Evolutionary conservation across 768 basidiomycete species (phyloP).

Genomic region (Tubosaeta sp.): DNA sequence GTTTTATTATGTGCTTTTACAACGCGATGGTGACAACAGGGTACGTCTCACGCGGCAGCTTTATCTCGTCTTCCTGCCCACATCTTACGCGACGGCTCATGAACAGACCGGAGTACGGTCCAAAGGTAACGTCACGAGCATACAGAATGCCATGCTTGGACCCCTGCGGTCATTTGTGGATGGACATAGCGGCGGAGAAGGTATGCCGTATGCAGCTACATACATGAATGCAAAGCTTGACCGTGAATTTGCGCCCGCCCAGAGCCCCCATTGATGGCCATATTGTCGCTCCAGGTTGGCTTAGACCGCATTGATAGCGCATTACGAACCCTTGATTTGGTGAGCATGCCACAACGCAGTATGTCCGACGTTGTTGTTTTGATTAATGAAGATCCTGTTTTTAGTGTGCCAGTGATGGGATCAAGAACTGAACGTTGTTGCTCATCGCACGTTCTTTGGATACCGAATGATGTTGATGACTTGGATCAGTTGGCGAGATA

Average conservation of each 20-base stretch:
- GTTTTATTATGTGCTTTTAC: conserved; percentile 62
- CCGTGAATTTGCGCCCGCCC: conserved; percentile 1
- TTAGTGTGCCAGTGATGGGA: background rate
- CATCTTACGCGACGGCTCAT: background rate
- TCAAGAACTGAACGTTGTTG: background rate
- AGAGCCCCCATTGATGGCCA: conserved; percentile 27
- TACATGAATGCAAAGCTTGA: background rate
- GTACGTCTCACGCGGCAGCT: conserved; percentile 31
- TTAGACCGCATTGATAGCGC: conserved; percentile 47
- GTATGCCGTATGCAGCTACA: conserved; percentile 16
- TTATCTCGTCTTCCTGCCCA: too few relatives aligned
- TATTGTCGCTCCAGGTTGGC: conserved; percentile 42
- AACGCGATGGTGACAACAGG: conserved; percentile 53
- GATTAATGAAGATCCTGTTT: conserved; percentile 10
- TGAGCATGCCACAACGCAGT: background rate
- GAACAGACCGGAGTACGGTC: conserved; percentile 51
- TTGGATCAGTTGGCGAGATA: background rate
- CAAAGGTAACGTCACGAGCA: conserved; percentile 36
- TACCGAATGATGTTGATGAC: background rate
- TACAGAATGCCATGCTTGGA: conserved; percentile 42
- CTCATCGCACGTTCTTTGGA: background rate
- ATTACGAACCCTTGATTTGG: conserved; percentile 21
- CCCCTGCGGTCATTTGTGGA: conserved; percentile 40
- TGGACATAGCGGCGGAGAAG: conserved; percentile 31
- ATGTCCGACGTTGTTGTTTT: background rate